These are phyloP conservation scores for Camellia lanceoleosa DNA, from an alignment of 148 eudicot species.

Conservation along the genomic window DNA sequence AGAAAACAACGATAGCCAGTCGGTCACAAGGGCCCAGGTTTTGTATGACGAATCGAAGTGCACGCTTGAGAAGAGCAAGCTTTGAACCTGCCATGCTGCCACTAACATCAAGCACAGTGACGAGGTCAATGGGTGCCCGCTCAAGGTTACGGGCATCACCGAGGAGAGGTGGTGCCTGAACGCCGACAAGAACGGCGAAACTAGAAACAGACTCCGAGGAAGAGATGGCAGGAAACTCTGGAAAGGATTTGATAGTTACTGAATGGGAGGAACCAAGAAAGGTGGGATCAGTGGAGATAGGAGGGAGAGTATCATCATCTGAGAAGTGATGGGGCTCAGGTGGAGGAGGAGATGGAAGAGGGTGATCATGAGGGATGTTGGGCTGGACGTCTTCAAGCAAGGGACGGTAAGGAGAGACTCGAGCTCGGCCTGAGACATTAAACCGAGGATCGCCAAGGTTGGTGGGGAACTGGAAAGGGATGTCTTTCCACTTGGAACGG, in stretches of 20 bases:
- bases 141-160: constrained; percentile 12
- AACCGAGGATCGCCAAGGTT: neutral
- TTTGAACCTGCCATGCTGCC: constrained; percentile 36
- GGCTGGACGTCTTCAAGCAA: neutral
- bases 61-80: constrained; percentile 27
- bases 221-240: constrained; percentile 16
- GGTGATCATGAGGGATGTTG: neutral
- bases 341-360: neutral
- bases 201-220: constrained; percentile 5
- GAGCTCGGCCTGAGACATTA: neutral
- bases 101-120: constrained; percentile 35
- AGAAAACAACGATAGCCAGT: constrained; percentile 26
- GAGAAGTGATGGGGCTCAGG: constrained; percentile 11
- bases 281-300: constrained; percentile 1
- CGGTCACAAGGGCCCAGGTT: constrained; percentile 26
- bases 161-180: constrained; percentile 14
- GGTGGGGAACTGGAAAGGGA: constrained; percentile 13
- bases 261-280: neutral
- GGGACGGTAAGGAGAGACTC: neutral
- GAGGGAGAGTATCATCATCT: constrained; percentile 7
- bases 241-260: constrained; percentile 12
- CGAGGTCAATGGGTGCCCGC: constrained; percentile 35
- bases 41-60: constrained; percentile 23
- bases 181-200: constrained; percentile 22
- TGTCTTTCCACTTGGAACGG: constrained; percentile 22